Evolutionary conservation across 495 filamentous ascomycete genomes (phyloP).

Genomic region (Tetracladium setigerum): DNA sequence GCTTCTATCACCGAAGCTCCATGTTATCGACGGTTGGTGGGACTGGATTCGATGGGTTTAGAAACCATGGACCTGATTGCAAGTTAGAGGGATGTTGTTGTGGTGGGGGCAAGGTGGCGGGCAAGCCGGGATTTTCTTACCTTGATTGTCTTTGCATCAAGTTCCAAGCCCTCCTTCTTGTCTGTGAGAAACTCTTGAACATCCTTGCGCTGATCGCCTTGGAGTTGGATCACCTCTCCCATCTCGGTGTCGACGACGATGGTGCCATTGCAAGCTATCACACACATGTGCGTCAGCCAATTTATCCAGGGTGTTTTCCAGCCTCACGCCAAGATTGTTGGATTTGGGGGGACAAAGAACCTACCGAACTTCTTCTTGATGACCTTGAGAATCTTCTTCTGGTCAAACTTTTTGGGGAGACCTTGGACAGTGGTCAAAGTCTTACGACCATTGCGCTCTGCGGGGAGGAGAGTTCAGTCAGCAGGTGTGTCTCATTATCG

Average conservation of each 20-base stretch:
- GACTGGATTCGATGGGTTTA: slow-evolving; percentile 38
- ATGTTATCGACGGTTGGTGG: slow-evolving; percentile 21
- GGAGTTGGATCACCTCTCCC: slow-evolving; percentile 99
- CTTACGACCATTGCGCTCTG: slow-evolving; percentile 99
- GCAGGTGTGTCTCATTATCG: slow-evolving; percentile 16
- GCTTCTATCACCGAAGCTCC: slow-evolving; percentile 21
- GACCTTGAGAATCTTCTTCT: slow-evolving; percentile 99
- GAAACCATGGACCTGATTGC: slow-evolving; percentile 65
- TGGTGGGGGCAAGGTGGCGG: not conserved
- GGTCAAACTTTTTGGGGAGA: slow-evolving; percentile 95
- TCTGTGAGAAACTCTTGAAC: slow-evolving; percentile 95
- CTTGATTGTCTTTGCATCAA: slow-evolving; percentile 97
- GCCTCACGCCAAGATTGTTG: not conserved
- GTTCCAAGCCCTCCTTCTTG: slow-evolving; percentile 84
- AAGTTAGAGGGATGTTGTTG: slow-evolving; percentile 5
- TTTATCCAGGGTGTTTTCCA: not conserved
- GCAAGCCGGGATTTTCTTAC: slow-evolving; percentile 31
- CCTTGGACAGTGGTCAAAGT: slow-evolving; percentile 99
- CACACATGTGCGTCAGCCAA: not conserved
- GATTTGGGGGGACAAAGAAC: slow-evolving; percentile 23
- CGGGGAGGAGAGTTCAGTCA: slow-evolving; percentile 11
- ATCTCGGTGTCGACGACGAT: slow-evolving; percentile 95
- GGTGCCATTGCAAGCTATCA: slow-evolving; percentile 98
- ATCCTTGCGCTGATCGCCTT: slow-evolving; percentile 98
- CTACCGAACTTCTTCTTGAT: slow-evolving; percentile 99